A percentile compares a stretch with the other conserved stretches of the same genome.
Conservation (phyloP, 73 alveolate species). For the Paramecium pentaurelia region DNA sequence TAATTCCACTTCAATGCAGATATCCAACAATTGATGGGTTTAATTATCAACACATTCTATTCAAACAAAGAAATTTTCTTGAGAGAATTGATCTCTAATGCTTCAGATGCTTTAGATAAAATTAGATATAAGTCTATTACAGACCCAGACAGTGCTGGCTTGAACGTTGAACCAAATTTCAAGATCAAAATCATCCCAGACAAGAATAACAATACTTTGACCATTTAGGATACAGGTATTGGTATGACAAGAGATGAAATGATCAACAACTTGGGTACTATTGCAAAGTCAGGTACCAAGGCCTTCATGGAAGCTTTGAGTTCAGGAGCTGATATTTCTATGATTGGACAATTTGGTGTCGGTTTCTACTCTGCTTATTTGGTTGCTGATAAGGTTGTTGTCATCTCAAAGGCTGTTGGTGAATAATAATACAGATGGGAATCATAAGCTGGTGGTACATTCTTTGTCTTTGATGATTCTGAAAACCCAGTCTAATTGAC, state of each 20-base stretch:
- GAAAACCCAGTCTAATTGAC: constrained; percentile 80
- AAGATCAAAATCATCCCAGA: constrained; percentile 98
- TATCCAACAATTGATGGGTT: constrained; percentile 96
- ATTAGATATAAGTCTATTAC: constrained; percentile 97
- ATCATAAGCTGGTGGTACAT: constrained; percentile 97
- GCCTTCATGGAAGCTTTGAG: constrained; percentile 99
- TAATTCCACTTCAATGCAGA: constrained; percentile 96
- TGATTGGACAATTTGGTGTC: constrained; percentile 99
- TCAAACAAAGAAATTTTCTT: constrained; percentile 99
- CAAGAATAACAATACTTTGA: constrained; percentile 97
- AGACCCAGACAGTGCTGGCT: constrained; percentile 88
- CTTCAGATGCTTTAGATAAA: constrained; percentile 99
- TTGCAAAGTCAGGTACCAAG: constrained; percentile 99
- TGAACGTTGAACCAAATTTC: constrained; percentile 92
- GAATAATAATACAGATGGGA: constrained; percentile 98
- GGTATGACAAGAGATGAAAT: constrained; percentile 99
- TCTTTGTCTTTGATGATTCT: constrained; percentile 88
- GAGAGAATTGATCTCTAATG: constrained; percentile 98
- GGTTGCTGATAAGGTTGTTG: constrained; percentile 98
- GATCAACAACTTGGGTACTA: constrained; percentile 98
- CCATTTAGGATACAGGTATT: constrained; percentile 97
- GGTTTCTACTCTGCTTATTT: constrained; percentile 99
- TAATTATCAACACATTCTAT: constrained; percentile 99
- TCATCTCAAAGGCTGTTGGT: constrained; percentile 91
- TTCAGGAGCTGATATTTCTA: constrained; percentile 98